Evolutionary conservation across 805 yeast genomes (phyloP).

Genomic region (Zygotorulaspora chibaensis): DNA sequence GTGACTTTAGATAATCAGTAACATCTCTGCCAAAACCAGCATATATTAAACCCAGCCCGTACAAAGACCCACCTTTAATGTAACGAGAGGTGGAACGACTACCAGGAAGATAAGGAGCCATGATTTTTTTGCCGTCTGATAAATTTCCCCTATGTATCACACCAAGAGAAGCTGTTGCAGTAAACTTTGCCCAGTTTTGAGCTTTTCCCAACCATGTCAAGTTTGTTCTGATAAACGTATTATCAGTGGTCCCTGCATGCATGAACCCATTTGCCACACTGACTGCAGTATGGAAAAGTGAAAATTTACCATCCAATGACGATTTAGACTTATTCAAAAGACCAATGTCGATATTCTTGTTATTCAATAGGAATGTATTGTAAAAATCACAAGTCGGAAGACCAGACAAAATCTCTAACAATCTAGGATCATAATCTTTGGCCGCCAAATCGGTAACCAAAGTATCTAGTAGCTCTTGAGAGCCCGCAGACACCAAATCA

Average conservation of each 20-base stretch:
- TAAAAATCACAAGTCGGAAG: constrained; percentile 91
- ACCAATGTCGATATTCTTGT: constrained; percentile 81
- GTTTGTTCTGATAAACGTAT: constrained; percentile 83
- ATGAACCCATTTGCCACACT: constrained; percentile 91
- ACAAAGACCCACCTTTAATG: constrained; percentile 93
- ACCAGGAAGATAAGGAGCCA: constrained; percentile 90
- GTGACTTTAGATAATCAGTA: constrained; percentile 69
- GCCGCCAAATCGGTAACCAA: constrained; percentile 42
- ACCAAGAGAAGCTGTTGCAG: constrained; percentile 97
- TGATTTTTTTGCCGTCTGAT: constrained; percentile 79
- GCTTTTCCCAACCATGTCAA: constrained; percentile 96
- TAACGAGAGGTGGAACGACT: constrained; percentile 63
- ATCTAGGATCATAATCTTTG: constrained; percentile 37
- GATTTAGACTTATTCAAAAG: constrained; percentile 79
- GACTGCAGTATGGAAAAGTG: constrained; percentile 93
- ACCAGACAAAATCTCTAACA: constrained; percentile 76
- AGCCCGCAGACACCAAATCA: constrained; percentile 85
- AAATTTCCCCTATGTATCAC: constrained; percentile 94
- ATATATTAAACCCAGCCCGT: constrained; percentile 87
- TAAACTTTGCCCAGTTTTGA: constrained; percentile 96
- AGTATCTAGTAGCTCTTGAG: constrained; percentile 76
- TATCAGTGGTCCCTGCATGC: constrained; percentile 96
- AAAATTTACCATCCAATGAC: constrained; percentile 82
- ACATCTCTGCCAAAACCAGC: constrained; percentile 95
- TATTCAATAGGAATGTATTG: constrained; percentile 78